Conservation (phyloP, 2,329 filamentous ascomycete species). For the Alternaria postmessia region DNA sequence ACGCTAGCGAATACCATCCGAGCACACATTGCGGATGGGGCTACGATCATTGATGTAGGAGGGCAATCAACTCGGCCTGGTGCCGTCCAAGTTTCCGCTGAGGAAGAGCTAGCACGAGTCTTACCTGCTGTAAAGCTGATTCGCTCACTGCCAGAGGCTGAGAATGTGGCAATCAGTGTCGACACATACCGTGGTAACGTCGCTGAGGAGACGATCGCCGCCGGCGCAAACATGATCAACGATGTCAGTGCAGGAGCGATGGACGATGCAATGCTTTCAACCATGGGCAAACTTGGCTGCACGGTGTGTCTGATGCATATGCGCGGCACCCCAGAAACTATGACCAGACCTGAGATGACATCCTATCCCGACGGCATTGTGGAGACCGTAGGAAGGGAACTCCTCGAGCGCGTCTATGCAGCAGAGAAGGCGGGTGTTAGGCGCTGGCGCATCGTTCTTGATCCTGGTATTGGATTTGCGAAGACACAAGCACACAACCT, state of each 20-base stretch:
- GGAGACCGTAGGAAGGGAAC: constrained; percentile 70
- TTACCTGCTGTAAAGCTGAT: constrained; percentile 80
- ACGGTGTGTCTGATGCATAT: constrained; percentile 92
- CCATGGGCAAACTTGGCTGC: constrained; percentile 77
- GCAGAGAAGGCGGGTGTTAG: constrained; percentile 85
- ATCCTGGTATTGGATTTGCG: constrained; percentile 93
- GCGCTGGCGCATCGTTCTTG: constrained; percentile 92
- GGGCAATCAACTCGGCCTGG: constrained; percentile 91
- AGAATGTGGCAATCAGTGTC: constrained; percentile 77
- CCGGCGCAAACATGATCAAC: constrained; percentile 92
- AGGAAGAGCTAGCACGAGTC: constrained; percentile 80
- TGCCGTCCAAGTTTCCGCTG: constrained; percentile 70
- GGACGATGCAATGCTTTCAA: constrained; percentile 82
- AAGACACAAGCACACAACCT: constrained; percentile 85
- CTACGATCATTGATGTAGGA: constrained; percentile 88
- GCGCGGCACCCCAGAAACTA: constrained; percentile 85
- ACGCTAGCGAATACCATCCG: constrained; percentile 66
- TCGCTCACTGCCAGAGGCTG: constrained; percentile 69
- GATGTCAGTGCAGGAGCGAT: constrained; percentile 86
- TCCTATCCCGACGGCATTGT: constrained; percentile 74
- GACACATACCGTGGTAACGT: constrained; percentile 92
- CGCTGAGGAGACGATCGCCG: constrained; percentile 75
- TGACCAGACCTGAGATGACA: constrained; percentile 65
- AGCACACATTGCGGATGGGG: constrained; percentile 71
- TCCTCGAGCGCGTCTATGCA: constrained; percentile 72